Base-by-base conservation (phyloP, 225 moss, liverwort and hornwort species). In the Climacium dendroides region DNA sequence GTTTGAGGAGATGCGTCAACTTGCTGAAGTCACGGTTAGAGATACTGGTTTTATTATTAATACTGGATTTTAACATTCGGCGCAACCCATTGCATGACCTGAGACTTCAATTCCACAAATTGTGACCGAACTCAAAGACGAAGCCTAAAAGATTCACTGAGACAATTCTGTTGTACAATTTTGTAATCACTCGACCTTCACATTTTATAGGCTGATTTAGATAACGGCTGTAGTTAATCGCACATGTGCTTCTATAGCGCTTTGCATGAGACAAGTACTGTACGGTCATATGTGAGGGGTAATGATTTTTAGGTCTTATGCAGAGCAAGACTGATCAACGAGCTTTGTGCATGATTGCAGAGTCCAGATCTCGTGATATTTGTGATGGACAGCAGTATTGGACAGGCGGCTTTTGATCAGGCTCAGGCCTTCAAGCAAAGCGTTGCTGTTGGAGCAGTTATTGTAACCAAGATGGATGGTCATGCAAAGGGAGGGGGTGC, bases 1-100 rank as follows among this genome's bases (percentile, higher is more conserved):
- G 61, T 97, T 97, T 88, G 97, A 97, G 94, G 96, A 97, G 90
- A 96, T 97, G 97, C 92, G 95, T 86, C 96, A 97, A 92, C 95
- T 97, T 79, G 94, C 93, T 71, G 96, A 96, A 95, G 96, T 96
- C 88, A 88, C 95, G 71, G 95, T 95, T 88, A 91, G 93, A 86
- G 53, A 67, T 81, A 41, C 89, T 77, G 58, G 23, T 41, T 50
- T 74, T 64, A 45, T 80, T 78, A 54, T 43, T 82, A 28, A 45
- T 59, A 70, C 25, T 78, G 22, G 73, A 57, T 43, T 23, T n/a
- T 83, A 47, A 28, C 45, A 82, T 64, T 81, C 28, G 14, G 70
- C 28, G 14, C 35, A 66, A 55, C 11, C 25, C 22, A 39, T 74
- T 52, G 60, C 87, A 75, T 84, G 70, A 52, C 16, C 45, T 37